Base-by-base conservation (phyloP, 176 grass and related monocot genomes). In the Eleusine indica region DNA sequence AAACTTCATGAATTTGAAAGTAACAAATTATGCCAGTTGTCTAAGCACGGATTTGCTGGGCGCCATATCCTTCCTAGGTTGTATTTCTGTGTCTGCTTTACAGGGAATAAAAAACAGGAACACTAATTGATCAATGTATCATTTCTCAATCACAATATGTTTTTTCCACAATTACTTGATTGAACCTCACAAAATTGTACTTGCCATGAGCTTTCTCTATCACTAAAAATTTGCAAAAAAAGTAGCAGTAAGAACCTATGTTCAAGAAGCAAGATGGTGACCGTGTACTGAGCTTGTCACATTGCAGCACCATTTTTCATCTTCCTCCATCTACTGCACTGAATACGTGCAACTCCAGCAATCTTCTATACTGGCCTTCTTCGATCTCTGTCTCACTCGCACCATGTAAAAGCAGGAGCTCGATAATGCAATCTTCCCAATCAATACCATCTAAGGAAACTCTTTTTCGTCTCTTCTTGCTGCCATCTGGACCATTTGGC, bases 351-450 rank as follows among this genome's bases (percentile, higher is more conserved):
- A 97, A 73, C 62, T 92, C 92, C 29, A 97, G 80, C 76, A 98
- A 87, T 87, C 91, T 91, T 86, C 86, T 91, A 74, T 95, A 98
- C 1, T 98, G 93, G 21, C 96, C 96, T 89, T 95, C 87, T 75
- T 98, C 96, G 18, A 98, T 98, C 81, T 98, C 91, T 42, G 54
- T 83, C 83, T 95, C 93, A 21, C 84, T 87, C 58, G 83, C 93
- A 53, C 88, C 82, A 88, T 98, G 93, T 43, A 98, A 82, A 32
- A 98, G 62, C 60, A 98, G 78, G 73, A 95, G 87, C 70, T 98
- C 93, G 4, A 95, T 95, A 74, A 91, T 82, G 49, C 90, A 91
- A 74, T 95, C 96, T 79, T 95, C 96, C 96, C 96, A 95, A 67
- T 98, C 96, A 56, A 93, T 61, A 80, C 52, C 80, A n/a, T 85